These are phyloP conservation scores for Zarea fungicola DNA, from an alignment of 2,329 filamentous ascomycete genomes.

Conservation along the genomic window DNA sequence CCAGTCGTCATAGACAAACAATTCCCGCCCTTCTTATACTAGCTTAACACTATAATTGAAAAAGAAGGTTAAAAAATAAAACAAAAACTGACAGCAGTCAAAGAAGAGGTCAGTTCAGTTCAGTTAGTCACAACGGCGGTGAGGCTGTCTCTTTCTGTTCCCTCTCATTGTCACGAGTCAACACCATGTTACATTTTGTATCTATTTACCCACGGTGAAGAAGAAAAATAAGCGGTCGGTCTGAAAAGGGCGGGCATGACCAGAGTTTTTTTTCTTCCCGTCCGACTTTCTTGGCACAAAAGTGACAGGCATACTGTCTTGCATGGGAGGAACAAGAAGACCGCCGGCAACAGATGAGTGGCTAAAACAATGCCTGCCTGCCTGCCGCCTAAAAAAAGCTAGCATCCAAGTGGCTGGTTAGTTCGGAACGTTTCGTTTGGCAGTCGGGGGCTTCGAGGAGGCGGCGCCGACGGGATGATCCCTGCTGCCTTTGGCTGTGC, in stretches of 20 bases:
- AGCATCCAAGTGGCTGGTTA: too few relatives aligned
- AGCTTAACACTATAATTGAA: too few relatives aligned
- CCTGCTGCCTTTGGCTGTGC: too few relatives aligned
- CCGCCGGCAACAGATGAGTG: neutral
- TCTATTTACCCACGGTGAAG: too few relatives aligned
- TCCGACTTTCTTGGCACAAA: too few relatives aligned
- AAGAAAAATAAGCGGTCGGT: neutral
- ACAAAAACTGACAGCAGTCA: neutral
- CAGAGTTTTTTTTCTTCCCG: neutral
- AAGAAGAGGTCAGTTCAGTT: neutral
- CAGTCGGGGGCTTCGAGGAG: too few relatives aligned
- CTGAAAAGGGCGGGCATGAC: neutral
- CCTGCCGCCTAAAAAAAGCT: too few relatives aligned
- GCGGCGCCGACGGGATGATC: too few relatives aligned
- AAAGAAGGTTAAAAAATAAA: neutral
- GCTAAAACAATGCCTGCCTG: too few relatives aligned
- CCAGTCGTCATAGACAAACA: too few relatives aligned
- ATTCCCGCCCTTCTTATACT: too few relatives aligned
- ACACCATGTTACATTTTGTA: neutral
- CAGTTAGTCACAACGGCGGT: slow-evolving; percentile 4
- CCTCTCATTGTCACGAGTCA: slow-evolving; percentile 8
- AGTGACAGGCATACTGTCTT: slow-evolving; percentile 9
- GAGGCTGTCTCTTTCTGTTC: neutral
- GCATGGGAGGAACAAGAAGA: neutral
- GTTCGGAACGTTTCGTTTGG: too few relatives aligned